These are phyloP conservation scores for Blastobotrys aristatus DNA, from an alignment of 1,139 yeast species.

Conservation along the genomic window DNA sequence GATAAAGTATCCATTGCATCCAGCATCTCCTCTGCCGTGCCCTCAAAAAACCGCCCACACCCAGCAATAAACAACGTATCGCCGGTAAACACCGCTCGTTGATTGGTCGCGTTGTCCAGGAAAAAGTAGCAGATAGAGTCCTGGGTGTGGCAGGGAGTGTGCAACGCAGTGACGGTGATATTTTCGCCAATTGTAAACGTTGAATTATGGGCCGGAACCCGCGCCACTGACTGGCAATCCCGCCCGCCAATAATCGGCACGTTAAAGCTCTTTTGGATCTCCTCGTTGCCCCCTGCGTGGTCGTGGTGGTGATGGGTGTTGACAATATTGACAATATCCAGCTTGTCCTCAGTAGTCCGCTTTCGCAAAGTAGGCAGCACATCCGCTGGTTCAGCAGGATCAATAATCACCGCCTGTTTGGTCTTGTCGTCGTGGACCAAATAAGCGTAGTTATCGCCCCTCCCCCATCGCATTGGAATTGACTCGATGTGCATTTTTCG, in stretches of 20 bases:
- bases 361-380: constrained; percentile 39
- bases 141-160: constrained; percentile 97
- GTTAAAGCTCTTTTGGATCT: constrained; percentile 35
- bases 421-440: constrained; percentile 64
- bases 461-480: constrained; percentile 93
- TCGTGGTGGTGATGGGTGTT: constrained; percentile 96
- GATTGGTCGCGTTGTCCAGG: constrained; percentile 53
- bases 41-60: constrained; percentile 96
- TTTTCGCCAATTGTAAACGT: constrained; percentile 49
- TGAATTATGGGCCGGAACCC: constrained; percentile 56
- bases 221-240: constrained; percentile 64
- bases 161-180: constrained; percentile 70
- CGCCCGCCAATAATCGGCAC: constrained; percentile 82
- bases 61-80: constrained; percentile 93
- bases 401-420: constrained; percentile 75
- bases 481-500: constrained; percentile 73
- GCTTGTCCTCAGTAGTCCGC: constrained; percentile 28
- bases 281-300: constrained; percentile 82
- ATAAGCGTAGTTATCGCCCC: constrained; percentile 88
- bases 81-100: constrained; percentile 85
- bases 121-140: constrained; percentile 88
- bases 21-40: constrained; percentile 77
- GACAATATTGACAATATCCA: constrained; percentile 58
- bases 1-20: constrained; percentile 57
- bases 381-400: constrained; percentile 86